Evolutionary conservation across 768 basidiomycete species (phyloP).

Genomic region (Podaxis sp.): DNA sequence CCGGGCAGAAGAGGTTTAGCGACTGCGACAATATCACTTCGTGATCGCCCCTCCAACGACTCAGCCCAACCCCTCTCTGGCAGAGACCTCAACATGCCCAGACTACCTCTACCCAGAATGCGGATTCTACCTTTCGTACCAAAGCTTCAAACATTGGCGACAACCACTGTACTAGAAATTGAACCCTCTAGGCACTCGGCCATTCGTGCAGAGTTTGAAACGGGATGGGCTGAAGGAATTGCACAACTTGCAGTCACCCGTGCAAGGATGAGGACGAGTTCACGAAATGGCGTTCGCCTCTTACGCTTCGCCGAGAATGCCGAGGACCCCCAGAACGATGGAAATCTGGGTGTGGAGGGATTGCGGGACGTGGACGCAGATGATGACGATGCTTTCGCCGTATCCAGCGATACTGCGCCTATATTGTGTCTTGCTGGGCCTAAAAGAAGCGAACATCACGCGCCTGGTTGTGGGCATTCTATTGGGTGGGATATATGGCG

Average conservation of each 20-base stretch:
- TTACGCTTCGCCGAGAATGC: slow-evolving; percentile 37
- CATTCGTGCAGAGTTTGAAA: slow-evolving; percentile 53
- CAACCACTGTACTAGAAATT: slow-evolving; percentile 34
- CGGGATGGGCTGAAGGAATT: slow-evolving; percentile 65
- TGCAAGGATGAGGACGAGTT: slow-evolving; percentile 44
- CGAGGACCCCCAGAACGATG: slow-evolving; percentile 20
- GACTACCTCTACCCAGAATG: slow-evolving; percentile 35
- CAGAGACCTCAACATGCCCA: slow-evolving; percentile 3
- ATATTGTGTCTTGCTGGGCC: slow-evolving; percentile 42
- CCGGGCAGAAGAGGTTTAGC: slow-evolving; percentile 64
- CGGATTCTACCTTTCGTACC: slow-evolving; percentile 60
- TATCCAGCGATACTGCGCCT: slow-evolving; percentile 25
- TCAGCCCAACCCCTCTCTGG: slow-evolving; percentile 14
- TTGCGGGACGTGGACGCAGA: slow-evolving; percentile 32
- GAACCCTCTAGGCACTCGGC: slow-evolving; percentile 34
- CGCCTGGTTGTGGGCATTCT: slow-evolving; percentile 39
- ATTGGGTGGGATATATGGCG: slow-evolving; percentile 35
- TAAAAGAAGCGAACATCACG: slow-evolving; percentile 29
- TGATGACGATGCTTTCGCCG: slow-evolving; percentile 30
- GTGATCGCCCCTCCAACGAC: slow-evolving; percentile 25
- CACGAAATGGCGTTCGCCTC: slow-evolving; percentile 43
- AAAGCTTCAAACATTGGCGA: slow-evolving; percentile 45
- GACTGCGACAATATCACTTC: slow-evolving; percentile 62
- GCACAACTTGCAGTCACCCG: slow-evolving; percentile 50
- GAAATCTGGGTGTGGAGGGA: slow-evolving; percentile 31